phyloP scores from a whole-genome alignment of 1,284 basidiomycete species.

The Leccinum colubrinum region DNA sequence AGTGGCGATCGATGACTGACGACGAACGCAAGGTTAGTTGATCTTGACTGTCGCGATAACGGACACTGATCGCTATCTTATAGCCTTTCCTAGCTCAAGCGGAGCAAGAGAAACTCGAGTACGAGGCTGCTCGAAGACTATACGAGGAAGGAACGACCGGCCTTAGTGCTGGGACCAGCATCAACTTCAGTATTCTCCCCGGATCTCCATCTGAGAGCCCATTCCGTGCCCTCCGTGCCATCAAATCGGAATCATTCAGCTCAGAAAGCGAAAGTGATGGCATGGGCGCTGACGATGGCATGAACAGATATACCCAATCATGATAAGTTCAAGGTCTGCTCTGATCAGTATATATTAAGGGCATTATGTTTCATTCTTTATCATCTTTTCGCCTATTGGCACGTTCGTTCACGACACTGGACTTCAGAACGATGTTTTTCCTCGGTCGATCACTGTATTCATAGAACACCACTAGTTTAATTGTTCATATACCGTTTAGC shows the following conservation, averaged over 20 bases:
- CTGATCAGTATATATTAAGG: conserved; percentile 2
- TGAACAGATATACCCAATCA: conserved; percentile 32
- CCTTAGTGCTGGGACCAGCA: conserved; percentile 64
- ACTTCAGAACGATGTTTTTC: conserved; percentile 25
- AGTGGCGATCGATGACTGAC: conserved; percentile 90
- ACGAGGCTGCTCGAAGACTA: conserved; percentile 76
- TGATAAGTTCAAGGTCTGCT: conserved; percentile 15
- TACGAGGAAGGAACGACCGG: conserved; percentile 81
- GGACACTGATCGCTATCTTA: conserved; percentile 10
- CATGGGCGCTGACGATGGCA: conserved; percentile 46
- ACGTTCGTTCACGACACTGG: conserved; percentile 34
- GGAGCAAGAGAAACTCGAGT: conserved; percentile 90
- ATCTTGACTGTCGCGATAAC: conserved; percentile 6
- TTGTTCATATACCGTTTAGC: conserved; percentile 33
- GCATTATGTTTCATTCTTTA: conserved; percentile 5
- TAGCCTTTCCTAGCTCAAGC: conserved; percentile 90
- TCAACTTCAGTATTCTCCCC: conserved; percentile 76
- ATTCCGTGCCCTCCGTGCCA: conserved; percentile 46
- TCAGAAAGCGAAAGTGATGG: conserved; percentile 68
- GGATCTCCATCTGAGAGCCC: conserved; percentile 50
- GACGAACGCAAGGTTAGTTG: conserved; percentile 81
- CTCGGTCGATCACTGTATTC: conserved; percentile 37
- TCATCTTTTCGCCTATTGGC: conserved; percentile 18
- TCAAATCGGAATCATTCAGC: conserved; percentile 55
- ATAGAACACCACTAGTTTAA: conserved; percentile 35